phyloP scores from a whole-genome alignment of 305 asterid species.

The Coffea humblotiana region DNA sequence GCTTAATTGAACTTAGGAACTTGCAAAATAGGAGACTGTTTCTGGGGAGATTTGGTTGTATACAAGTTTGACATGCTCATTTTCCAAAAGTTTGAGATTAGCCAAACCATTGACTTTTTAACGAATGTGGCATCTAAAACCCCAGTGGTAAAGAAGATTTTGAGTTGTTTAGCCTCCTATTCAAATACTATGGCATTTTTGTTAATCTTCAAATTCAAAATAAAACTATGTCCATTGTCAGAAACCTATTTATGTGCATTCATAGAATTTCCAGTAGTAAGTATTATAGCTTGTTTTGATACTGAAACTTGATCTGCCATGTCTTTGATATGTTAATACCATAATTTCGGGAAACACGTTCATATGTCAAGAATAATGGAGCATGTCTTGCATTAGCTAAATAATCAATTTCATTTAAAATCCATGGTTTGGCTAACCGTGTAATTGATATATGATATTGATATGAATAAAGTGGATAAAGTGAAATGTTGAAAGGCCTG shows the following conservation, averaged over 20 bases:
- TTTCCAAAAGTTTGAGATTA: no score
- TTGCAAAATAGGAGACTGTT: neutral
- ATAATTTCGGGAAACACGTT: neutral
- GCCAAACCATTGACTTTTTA: neutral
- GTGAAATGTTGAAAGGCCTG: neutral
- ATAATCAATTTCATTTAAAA: neutral
- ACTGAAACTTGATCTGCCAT: neutral
- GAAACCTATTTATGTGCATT: neutral
- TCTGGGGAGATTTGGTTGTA: neutral
- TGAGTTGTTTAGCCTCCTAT: no score
- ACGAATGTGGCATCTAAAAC: neutral
- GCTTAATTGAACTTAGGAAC: neutral
- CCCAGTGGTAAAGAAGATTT: neutral
- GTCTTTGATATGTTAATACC: neutral
- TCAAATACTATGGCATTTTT: neutral
- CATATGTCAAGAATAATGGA: neutral
- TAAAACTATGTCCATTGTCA: neutral
- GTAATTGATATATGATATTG: neutral
- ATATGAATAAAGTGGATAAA: neutral
- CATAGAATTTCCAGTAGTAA: neutral
- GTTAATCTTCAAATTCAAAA: neutral
- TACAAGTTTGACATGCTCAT: neutral
- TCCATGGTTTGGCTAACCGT: neutral
- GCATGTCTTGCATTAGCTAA: neutral
- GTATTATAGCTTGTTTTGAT: neutral